Evolutionary conservation across 2,329 filamentous ascomycete genomes (phyloP), one percentile per base, ranked within the genome.

Genomic region (Beauveria sp.): DNA sequence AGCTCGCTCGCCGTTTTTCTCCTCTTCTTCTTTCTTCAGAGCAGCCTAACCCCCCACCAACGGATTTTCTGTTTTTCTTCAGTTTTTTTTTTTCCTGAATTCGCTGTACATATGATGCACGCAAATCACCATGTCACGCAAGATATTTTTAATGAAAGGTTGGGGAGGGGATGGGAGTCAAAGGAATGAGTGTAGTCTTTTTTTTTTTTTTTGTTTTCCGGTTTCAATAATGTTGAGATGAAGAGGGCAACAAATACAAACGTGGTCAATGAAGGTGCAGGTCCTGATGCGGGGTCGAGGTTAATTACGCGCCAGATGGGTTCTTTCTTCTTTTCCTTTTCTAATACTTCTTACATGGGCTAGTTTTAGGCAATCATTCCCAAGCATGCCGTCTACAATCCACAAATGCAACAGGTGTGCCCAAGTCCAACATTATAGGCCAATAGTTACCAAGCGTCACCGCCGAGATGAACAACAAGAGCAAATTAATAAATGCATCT

Each of bases 401-500:
- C 42, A 22, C 18, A 12, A 22, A 22, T 22, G 43, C 43, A 45
- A 22, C 18, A 45, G 12, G 43, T 22, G 34, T 38, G 34, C 12
- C 34, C 34, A 34, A 14, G 31, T 34, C 31, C 31, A 34, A 34
- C 31, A 34, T 34, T 5, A 14, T 12, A 34, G 31, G 31, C 31
- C 31, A 38, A 38, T 38, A 14, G 5, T 14, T 4, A 14, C 34
- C 12, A 38, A 38, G 34, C 1, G 34, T 38, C 12, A 38, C 7
- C 14, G 12, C 46, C 10, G 14, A 3, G 49, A 24, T 4, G 12
- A 46, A 38, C 28, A n/a, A 5, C 26, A n/a, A 40, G 14, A 8
- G 45, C 22, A 56, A 55, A 54, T 53, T 34, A 69, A 69, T 65
- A 67, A 66, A 70, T 71, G 68, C 69, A 69, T 69, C n/a, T 67